A percentile compares a stretch with the other conserved stretches of the same genome.
Conservation (phyloP, 1,139 yeast genomes). For the Geotrichum klebahnii region DNA sequence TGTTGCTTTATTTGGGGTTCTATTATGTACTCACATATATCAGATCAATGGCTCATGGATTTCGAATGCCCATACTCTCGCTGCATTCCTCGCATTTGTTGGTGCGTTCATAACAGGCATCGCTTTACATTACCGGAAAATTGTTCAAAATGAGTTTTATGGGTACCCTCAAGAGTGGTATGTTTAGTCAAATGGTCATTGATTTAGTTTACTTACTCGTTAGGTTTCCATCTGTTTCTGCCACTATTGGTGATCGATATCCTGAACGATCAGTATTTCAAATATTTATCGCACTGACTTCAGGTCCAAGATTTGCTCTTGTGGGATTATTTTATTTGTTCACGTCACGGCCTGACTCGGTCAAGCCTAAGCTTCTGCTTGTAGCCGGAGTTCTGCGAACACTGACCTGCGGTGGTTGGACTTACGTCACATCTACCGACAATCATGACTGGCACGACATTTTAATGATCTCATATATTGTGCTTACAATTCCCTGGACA, state of each 20-base stretch:
- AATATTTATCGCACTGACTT: slow-evolving; percentile 52
- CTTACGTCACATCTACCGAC: slow-evolving; percentile 91
- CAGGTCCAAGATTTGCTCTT: slow-evolving; percentile 72
- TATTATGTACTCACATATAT: no score
- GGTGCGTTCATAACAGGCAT: slow-evolving; percentile 72
- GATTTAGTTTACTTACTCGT: background rate
- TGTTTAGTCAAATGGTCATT: background rate
- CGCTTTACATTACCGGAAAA: slow-evolving; percentile 73
- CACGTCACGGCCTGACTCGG: slow-evolving; percentile 41
- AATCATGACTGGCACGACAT: slow-evolving; percentile 96
- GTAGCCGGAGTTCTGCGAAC: slow-evolving; percentile 73
- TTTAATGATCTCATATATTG: slow-evolving; percentile 85
- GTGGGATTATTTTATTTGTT: slow-evolving; percentile 55
- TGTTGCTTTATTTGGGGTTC: no score
- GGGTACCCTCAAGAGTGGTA: slow-evolving; percentile 95
- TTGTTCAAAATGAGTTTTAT: slow-evolving; percentile 76
- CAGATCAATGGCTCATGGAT: slow-evolving; percentile 58
- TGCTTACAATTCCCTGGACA: slow-evolving; percentile 91
- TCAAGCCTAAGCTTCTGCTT: slow-evolving; percentile 45
- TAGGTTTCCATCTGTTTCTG: slow-evolving; percentile 85
- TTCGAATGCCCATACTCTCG: slow-evolving; percentile 65
- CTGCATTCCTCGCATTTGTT: slow-evolving; percentile 68
- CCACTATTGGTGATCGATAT: slow-evolving; percentile 92
- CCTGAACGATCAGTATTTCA: slow-evolving; percentile 94
- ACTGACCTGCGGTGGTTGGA: slow-evolving; percentile 97